A percentile compares a stretch with the other conserved stretches of the same genome.
phyloP scores from a whole-genome alignment of 2,329 filamentous ascomycete genomes.

The Atkinsonella hypoxylon region DNA sequence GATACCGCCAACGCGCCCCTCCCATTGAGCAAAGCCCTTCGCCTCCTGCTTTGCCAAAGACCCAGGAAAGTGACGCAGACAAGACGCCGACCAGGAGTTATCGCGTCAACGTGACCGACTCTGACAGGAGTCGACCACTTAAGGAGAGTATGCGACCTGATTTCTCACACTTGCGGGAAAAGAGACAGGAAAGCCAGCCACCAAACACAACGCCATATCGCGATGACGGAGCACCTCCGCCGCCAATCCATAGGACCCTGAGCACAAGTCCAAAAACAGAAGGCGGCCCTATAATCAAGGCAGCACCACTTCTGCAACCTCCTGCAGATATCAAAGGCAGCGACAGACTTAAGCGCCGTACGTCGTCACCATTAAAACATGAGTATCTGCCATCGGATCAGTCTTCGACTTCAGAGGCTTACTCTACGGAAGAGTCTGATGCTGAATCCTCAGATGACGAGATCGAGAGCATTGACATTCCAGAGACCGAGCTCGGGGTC shows the following conservation, averaged over 20 bases:
- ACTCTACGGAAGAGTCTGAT: constrained; percentile 39
- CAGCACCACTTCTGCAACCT: constrained; percentile 12
- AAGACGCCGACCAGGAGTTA: constrained; percentile 15
- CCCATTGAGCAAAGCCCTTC: neutral
- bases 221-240: constrained; percentile 44
- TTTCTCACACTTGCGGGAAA: constrained; percentile 20
- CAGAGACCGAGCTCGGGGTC: constrained; percentile 45
- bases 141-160: constrained; percentile 28
- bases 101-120: constrained; percentile 6
- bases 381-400: constrained; percentile 81
- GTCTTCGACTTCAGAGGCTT: constrained; percentile 42
- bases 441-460: constrained; percentile 40
- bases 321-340: constrained; percentile 29
- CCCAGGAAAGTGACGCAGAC: neutral
- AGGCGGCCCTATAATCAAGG: constrained; percentile 1
- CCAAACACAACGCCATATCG: constrained; percentile 25
- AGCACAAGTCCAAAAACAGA: constrained; percentile 21
- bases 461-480: constrained; percentile 47
- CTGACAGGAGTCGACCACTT: constrained; percentile 18
- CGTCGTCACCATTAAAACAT: constrained; percentile 90
- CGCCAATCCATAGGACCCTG: constrained; percentile 39
- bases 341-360: constrained; percentile 50
- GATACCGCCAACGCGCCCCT: constrained; percentile 15
- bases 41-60: neutral
- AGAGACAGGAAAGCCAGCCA: constrained; percentile 9